Percentiles rank a stretch among this genome's conserved stretches.
Evolutionary conservation across 176 grass and related monocot species (phyloP).

Genomic region (Echinochloa phyllopogon): DNA sequence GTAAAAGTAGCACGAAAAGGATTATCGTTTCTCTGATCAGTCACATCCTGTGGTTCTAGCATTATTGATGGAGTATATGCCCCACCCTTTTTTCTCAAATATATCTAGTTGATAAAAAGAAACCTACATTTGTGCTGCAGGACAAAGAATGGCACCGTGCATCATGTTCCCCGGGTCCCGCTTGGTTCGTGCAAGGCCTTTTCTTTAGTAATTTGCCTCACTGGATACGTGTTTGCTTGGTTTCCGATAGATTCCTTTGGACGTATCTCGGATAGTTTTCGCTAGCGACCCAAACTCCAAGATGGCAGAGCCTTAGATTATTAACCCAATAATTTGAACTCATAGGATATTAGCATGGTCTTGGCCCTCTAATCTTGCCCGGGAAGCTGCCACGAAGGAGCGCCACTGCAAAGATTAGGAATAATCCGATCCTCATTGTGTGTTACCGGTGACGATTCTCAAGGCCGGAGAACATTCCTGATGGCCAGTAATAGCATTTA

Average conservation of each 20-base stretch:
- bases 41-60: not conserved
- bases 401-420: constrained; percentile 35
- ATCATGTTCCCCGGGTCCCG: constrained; percentile 45
- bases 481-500: not conserved
- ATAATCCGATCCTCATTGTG: not conserved
- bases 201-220: constrained; percentile 45
- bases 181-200: constrained; percentile 14
- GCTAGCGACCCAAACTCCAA: constrained; percentile 15
- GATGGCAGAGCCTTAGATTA: constrained; percentile 47
- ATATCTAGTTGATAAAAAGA: constrained; percentile 13
- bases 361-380: not conserved
- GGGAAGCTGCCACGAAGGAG: constrained; percentile 58
- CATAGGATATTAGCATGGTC: not conserved
- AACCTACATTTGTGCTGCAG: constrained; percentile 27
- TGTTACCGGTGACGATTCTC: constrained; percentile 33
- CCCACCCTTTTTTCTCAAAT: not conserved
- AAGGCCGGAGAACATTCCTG: constrained; percentile 33
- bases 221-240: constrained; percentile 48
- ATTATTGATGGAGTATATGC: constrained; percentile 11
- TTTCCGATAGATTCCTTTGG: constrained; percentile 55
- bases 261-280: constrained; percentile 33
- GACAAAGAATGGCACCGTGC: constrained; percentile 46
- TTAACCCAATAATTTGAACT: constrained; percentile 35
- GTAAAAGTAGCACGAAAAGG: not conserved
- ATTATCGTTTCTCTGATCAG: not conserved